Percentiles rank a stretch among this genome's conserved stretches.
phyloP scores from a whole-genome alignment of 169 alveolate genomes.

The Theileria equi region DNA sequence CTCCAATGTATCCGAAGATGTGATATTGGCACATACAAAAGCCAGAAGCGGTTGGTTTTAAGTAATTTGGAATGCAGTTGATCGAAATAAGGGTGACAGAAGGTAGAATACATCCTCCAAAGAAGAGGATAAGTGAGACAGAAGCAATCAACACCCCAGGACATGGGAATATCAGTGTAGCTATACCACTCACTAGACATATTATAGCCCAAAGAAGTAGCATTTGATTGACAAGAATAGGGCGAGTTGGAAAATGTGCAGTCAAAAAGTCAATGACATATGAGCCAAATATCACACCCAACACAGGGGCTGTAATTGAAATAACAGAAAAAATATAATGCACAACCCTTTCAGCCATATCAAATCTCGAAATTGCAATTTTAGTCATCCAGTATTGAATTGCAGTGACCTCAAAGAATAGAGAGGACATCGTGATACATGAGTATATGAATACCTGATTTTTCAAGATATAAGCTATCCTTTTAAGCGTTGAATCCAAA shows the following conservation, averaged over 20 bases:
- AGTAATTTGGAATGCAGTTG: conserved; percentile 15
- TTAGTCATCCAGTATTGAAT: conserved; percentile 88
- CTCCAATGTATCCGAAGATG: conserved; percentile 51
- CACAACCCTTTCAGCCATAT: conserved; percentile 65
- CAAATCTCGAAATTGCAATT: conserved; percentile 54
- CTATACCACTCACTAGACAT: conserved; percentile 49
- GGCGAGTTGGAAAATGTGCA: conserved; percentile 65
- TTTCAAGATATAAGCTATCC: too few relatives aligned
- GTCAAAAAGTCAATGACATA: conserved; percentile 78
- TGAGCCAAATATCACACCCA: conserved; percentile 84
- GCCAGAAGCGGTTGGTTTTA: conserved; percentile 53
- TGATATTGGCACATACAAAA: conserved; percentile 51
- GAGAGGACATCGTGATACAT: conserved; percentile 59
- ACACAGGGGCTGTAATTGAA: conserved; percentile 81
- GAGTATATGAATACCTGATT: conserved; percentile 71
- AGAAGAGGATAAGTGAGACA: conserved; percentile 41
- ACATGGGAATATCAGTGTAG: background rate
- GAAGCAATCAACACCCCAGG: conserved; percentile 14
- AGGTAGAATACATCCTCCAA: conserved; percentile 53
- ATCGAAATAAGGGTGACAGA: conserved; percentile 37
- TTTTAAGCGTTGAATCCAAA: too few relatives aligned
- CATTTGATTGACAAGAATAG: conserved; percentile 15
- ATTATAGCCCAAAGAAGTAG: conserved; percentile 37
- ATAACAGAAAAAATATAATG: conserved; percentile 72
- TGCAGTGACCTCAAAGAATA: conserved; percentile 84